phyloP scores from a whole-genome alignment of 2,329 filamentous ascomycete species.

The Xylaria multiplex region DNA sequence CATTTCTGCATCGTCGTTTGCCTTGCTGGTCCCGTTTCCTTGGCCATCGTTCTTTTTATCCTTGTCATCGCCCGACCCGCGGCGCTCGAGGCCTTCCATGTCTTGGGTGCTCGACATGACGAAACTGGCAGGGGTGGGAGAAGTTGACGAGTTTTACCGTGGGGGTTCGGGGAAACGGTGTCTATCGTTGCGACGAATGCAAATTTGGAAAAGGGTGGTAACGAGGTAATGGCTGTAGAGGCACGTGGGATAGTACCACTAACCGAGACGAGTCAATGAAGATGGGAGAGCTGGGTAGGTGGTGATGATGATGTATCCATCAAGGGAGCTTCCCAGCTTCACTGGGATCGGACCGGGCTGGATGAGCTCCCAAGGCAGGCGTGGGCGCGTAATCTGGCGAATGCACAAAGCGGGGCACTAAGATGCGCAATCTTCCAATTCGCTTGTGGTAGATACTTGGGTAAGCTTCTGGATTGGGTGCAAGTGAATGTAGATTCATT shows the following conservation, averaged over 20 bases:
- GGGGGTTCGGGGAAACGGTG: not conserved
- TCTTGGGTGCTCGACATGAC: constrained; percentile 49
- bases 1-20: constrained; percentile 82
- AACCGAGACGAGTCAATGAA: not conserved
- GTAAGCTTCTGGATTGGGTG: no score
- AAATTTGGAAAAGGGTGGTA: not conserved
- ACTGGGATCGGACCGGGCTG: constrained; percentile 12
- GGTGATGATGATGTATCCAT: constrained; percentile 38
- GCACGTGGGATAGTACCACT: not conserved
- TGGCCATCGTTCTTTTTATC: constrained; percentile 64
- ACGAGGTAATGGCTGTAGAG: constrained; percentile 3
- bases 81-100: constrained; percentile 43
- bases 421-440: not conserved
- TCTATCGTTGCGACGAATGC: not conserved
- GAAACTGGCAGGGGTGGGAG: constrained; percentile 24
- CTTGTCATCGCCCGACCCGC: constrained; percentile 52
- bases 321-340: constrained; percentile 28
- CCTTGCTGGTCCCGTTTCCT: constrained; percentile 66
- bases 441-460: not conserved
- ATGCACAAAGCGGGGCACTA: constrained; percentile 40
- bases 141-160: not conserved
- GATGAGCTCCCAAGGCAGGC: constrained; percentile 43
- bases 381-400: constrained; percentile 48
- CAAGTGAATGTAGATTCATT: not conserved
- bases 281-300: constrained; percentile 11